Evolutionary conservation across 331 rosid genomes (phyloP).

Genomic region (Malus hybrid): DNA sequence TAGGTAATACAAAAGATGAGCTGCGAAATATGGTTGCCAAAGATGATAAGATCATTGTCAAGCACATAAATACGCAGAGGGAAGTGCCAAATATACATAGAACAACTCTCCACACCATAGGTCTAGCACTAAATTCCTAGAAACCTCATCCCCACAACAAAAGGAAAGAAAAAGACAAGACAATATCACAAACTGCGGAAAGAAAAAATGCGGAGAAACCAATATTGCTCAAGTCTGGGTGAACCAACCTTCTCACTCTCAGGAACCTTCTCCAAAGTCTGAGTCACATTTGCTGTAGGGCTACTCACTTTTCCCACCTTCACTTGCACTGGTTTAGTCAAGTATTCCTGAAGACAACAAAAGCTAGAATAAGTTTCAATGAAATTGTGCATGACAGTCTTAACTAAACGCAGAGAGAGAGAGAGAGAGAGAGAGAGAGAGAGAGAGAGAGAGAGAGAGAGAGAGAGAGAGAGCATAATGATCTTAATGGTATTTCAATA

Average conservation of each 20-base stretch:
- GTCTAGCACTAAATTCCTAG: not conserved
- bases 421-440: too few species aligned
- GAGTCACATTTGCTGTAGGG: slow-evolving; percentile 84
- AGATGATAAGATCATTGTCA: not conserved
- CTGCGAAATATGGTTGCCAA: not conserved
- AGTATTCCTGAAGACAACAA: slow-evolving; percentile 66
- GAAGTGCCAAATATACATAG: not conserved
- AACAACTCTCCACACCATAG: not conserved
- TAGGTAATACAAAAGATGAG: not conserved
- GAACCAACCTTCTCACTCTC: slow-evolving; percentile 65
- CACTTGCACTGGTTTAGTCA: slow-evolving; percentile 63
- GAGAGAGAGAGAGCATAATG: not conserved
- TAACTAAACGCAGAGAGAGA: not conserved
- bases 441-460: not conserved
- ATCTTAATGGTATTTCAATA: not conserved
- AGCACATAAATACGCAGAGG: not conserved
- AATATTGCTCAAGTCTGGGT: not conserved
- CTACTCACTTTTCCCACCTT: slow-evolving; percentile 86
- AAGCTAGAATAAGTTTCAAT: not conserved
- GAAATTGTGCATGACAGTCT: slow-evolving; percentile 6
- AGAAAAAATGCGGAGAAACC: not conserved
- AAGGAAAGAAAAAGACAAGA: not conserved
- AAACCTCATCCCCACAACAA: not conserved
- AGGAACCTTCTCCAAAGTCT: slow-evolving; percentile 66
- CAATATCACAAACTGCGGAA: not conserved